A percentile compares a stretch with the other conserved stretches of the same genome.
Conservation (phyloP, 2,329 filamentous ascomycete species). For the Trichoderma atroviride region DNA sequence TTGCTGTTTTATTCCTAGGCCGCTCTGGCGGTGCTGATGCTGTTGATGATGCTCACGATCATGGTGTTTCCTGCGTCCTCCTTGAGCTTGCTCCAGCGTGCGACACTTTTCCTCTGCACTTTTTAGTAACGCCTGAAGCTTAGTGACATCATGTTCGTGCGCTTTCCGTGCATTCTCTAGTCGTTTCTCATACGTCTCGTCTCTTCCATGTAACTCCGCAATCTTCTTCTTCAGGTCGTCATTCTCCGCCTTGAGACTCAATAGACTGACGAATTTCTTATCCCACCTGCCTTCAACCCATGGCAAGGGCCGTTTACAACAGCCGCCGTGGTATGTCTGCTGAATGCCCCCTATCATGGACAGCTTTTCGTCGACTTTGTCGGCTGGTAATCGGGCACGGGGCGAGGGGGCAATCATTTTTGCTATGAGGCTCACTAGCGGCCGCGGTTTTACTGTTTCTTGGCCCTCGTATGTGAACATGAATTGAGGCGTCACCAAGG, state of each 20-base stretch:
- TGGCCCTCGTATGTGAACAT: constrained; percentile 44
- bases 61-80: constrained; percentile 30
- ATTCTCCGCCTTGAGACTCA: constrained; percentile 39
- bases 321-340: constrained; percentile 51
- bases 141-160: constrained; percentile 39
- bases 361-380: constrained; percentile 46
- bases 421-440: constrained; percentile 43
- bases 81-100: constrained; percentile 36
- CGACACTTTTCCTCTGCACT: constrained; percentile 41
- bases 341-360: constrained; percentile 51
- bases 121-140: constrained; percentile 41
- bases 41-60: constrained; percentile 27
- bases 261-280: constrained; percentile 36
- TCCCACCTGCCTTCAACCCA: constrained; percentile 45
- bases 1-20: constrained; percentile 19
- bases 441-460: constrained; percentile 46
- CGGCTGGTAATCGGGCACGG: constrained; percentile 39
- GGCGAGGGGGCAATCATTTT: constrained; percentile 42
- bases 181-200: constrained; percentile 45
- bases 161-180: constrained; percentile 42
- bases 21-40: constrained; percentile 30
- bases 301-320: constrained; percentile 47
- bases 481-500: constrained; percentile 41
- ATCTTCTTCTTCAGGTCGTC: constrained; percentile 40
- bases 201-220: constrained; percentile 42